phyloP scores from a whole-genome alignment of 768 basidiomycete species.

The Hericium alpestre region DNA sequence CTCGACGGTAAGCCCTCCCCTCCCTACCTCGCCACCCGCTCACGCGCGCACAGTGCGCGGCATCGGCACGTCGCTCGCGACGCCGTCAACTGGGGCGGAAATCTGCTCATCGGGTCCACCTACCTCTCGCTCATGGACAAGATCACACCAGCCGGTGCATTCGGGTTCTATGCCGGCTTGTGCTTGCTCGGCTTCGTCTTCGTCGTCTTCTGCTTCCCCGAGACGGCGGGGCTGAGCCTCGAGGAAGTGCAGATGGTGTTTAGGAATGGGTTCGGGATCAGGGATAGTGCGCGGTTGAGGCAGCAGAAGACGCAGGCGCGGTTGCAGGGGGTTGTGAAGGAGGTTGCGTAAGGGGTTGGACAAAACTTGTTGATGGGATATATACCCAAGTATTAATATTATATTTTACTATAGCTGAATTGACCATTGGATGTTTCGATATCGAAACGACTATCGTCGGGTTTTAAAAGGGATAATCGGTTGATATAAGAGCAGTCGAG shows the following conservation, averaged over 20 bases:
- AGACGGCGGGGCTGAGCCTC: slow-evolving; percentile 64
- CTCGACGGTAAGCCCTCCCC: slow-evolving; percentile 45
- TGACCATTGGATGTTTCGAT: too few species aligned
- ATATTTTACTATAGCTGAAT: too few species aligned
- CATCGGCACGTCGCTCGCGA: slow-evolving; percentile 63
- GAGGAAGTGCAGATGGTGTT: slow-evolving; percentile 61
- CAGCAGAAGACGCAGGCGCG: slow-evolving; percentile 26
- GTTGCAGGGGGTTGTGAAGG: not conserved
- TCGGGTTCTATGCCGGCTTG: slow-evolving; percentile 66
- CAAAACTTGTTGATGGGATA: too few species aligned
- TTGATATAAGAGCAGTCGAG: too few species aligned
- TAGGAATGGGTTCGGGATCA: slow-evolving; percentile 52
- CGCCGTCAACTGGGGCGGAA: slow-evolving; percentile 74
- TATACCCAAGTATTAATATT: too few species aligned
- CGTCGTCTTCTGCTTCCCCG: slow-evolving; percentile 62
- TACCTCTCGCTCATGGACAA: slow-evolving; percentile 69
- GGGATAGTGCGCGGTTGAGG: slow-evolving; percentile 42
- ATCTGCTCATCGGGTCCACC: slow-evolving; percentile 68
- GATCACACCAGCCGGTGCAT: slow-evolving; percentile 67
- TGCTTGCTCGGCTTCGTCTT: slow-evolving; percentile 64
- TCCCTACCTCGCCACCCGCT: not conserved
- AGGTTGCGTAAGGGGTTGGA: not conserved
- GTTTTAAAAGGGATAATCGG: too few species aligned
- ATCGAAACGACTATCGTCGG: too few species aligned
- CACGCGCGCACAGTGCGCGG: slow-evolving; percentile 45